Conservation (phyloP, 495 filamentous ascomycete genomes). For the Penicilliopsis zonata region DNA sequence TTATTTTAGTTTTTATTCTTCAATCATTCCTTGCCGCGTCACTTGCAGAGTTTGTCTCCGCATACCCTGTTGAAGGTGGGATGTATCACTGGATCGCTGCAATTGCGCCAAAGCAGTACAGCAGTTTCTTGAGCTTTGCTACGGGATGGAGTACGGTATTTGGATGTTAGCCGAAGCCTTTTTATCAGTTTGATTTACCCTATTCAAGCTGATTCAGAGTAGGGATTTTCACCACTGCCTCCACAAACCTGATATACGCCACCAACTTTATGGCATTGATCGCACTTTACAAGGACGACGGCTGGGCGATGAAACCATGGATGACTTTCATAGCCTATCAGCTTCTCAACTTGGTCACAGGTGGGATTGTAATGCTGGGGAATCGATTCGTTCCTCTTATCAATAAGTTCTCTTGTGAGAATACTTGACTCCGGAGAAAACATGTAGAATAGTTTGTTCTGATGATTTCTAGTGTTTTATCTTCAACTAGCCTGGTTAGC, state of each 20-base stretch:
- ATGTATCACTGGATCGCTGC: slow-evolving; percentile 46
- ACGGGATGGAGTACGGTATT: slow-evolving; percentile 29
- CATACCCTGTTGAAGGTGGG: slow-evolving; percentile 38
- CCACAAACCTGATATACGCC: slow-evolving; percentile 28
- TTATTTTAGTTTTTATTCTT: slow-evolving; percentile 35
- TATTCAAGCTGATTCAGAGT: neutral
- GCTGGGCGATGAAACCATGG: slow-evolving; percentile 24
- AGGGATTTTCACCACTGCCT: slow-evolving; percentile 32
- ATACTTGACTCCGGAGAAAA: neutral
- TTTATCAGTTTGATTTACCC: neutral
- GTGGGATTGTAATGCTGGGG: slow-evolving; percentile 22
- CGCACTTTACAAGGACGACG: slow-evolving; percentile 20
- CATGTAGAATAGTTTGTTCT: slow-evolving; percentile 3
- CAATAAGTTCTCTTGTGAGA: slow-evolving; percentile 25
- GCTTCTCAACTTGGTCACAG: slow-evolving; percentile 18
- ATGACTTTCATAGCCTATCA: slow-evolving; percentile 27
- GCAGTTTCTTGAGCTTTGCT: slow-evolving; percentile 24
- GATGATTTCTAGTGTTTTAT: slow-evolving; percentile 35
- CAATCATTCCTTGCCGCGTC: slow-evolving; percentile 37
- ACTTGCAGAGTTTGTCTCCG: slow-evolving; percentile 42
- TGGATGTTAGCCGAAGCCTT: slow-evolving; percentile 24
- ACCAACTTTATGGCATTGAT: slow-evolving; percentile 22
- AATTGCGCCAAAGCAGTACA: slow-evolving; percentile 32
- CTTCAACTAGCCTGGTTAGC: slow-evolving; percentile 52
- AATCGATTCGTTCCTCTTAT: slow-evolving; percentile 22